Evolutionary conservation across 148 eudicot species (phyloP), one percentile per base, ranked within the genome.

Genomic region (Spergularia marina): DNA sequence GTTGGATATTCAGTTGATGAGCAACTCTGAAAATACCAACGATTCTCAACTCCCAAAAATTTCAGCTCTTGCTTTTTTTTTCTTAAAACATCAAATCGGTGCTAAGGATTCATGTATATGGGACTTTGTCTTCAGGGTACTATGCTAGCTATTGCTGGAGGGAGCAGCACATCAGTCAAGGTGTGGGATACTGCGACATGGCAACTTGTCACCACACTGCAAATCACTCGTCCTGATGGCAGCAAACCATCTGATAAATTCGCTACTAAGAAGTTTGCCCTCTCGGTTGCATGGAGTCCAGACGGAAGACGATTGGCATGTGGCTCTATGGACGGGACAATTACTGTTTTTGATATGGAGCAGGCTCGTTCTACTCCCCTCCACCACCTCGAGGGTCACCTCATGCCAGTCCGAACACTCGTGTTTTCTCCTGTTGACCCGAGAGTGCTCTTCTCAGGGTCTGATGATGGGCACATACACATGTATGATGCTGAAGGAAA

Each of bases 271-370:
- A 92, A 95, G 79, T 95, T 95, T 71, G 96, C 87, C 65, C 97
- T 95, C 63, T 95, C 98, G 0, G 91, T 95, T 57, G 96, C 98
- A 17, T 95, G 96, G 92, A 89, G 92, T 76, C 87, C 91, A 0
- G 92, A 90, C 36, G 98, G 97, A 8, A 84, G 82, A 74, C 86
- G 87, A 2, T 59, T 95, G 5, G 96, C 98, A 10, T 95, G 96
- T 56, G 98, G 98, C n/a, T 86, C 97, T 53, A 89, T 92, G 92
- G 98, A 95, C 39, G 98, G 98, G 53, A 86, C 98, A 47, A 90
- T 95, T 72, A 89, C 96, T 20, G 78, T 95, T 40, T 95, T 95
- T 16, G 99, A 95, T 53, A 97, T 88, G 51, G 68, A 70, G 23
- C 49, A 44, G 49, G 25, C 84, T 8, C 94, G 91, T 17, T 71